Base-by-base conservation (phyloP, 208 protist genomes). In the Trypanosoma mega region DNA sequence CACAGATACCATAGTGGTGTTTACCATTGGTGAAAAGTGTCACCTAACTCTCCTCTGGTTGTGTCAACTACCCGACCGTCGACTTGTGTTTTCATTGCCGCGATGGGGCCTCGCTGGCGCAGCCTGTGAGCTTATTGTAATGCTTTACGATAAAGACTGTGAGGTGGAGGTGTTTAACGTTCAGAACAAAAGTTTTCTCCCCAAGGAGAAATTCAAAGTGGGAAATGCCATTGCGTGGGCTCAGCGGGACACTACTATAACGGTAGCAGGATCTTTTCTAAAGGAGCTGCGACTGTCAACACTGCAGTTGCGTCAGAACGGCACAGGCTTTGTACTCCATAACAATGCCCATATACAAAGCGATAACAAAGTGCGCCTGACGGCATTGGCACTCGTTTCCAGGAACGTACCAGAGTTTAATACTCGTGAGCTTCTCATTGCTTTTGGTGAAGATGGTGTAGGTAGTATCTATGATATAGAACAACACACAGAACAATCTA, bases 261-360 rank as follows among this genome's bases (percentile, higher is more conserved):
- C 79, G n/a, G 71, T 87, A 21, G 85, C 62, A 11, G 85, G 85
- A 30, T 85, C 81, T n/a, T 92, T 92, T 57, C 63, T 92, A 48
- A 80, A 72, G 14, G 81, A 87, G 63, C 73, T 76, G 23, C 78
- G 85, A 2, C 65, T 92, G 20, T 71, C 79, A 16, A 68, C 71
- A 26, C 41, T 89, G 24, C 58, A 65, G 21, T 45, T 79, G n/a
- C 60, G 73, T 47, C 68, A 74, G 9, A 77, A 82, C 50, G 45
- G 57, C 34, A 47, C 11, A 31, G 46, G 31, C 3, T 45, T 63
- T 52, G 30, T 45, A 11, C 34, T 63, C 12, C 12, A 45, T 18
- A 54, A 54, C n/a, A 63, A 34, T 41, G 55, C 69, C 37, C 51
- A 74, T 9, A 18, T 60, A 34, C 29, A 57, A 36, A 43, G 34